Evolutionary conservation across 1,139 yeast genomes (phyloP), one percentile per base, ranked within the genome.

Genomic region (Scheffersomyces cryptocercus): DNA sequence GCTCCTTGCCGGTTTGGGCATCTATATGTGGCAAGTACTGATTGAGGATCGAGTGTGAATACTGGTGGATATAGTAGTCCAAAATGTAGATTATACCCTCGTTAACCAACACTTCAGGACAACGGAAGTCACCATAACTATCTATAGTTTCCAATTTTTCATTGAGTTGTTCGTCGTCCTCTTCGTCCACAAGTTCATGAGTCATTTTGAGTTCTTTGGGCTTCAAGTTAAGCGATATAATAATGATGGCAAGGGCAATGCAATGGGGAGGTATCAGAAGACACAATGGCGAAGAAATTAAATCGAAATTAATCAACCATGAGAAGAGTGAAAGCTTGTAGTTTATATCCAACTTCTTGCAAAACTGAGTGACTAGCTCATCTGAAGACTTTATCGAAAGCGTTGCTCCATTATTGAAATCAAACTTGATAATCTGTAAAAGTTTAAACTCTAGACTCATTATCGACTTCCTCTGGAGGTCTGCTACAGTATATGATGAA

Each of bases 181-280:
- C 52, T 41, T 76, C 75, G 10, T 70, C 65, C 3, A 87, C 80
- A 1, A 47, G 43, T 4, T 58, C 59, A 12, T 31, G 35, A 13
- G 35, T 9, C 15, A 61, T 30, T 53, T 59, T 15, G 58, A 75
- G 53, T 38, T 72, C 75, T 30, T 56, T 53, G 1, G 77, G 76
- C 43, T 72, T 70, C 36, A 74, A 58, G 48, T 73, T 72, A 36
- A 73, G 62, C 3, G 75, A 60, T 5, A 75, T 67, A 29, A 73
- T 73, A 13, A 74, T 65, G 28, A 83, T 78, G 1, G 91, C 88
- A 44, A 89, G 62, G 0, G 97, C 95, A 37, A 86, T 81, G 34
- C 87, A 78, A 60, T 90, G 96, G 2, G 91, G 85, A 0, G 98
- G 95, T 12, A 81, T 75, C 58, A 81, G 83, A 33, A 93, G 65